phyloP scores from a whole-genome alignment of 371 early-diverging fungal genomes.

The Catenaria anguillulae region DNA sequence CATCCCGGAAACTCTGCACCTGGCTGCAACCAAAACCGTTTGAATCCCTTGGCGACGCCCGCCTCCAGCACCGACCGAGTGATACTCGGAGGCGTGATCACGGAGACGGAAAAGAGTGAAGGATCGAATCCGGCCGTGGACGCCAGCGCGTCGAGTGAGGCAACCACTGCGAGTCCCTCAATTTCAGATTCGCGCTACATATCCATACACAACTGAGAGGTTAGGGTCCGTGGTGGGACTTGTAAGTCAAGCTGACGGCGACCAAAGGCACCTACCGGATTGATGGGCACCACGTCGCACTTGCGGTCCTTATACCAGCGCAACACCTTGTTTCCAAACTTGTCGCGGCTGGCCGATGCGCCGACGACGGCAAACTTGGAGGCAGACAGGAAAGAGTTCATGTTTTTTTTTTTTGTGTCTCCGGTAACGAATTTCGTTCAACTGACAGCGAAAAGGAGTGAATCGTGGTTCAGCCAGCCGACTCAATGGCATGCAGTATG shows the following conservation, averaged over 20 bases:
- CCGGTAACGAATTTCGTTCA: too few relatives aligned
- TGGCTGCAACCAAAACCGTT: background rate
- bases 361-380: constrained; percentile 56
- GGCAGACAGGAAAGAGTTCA: constrained; percentile 17
- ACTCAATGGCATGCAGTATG: too few relatives aligned
- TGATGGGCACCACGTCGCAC: background rate
- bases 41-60: background rate
- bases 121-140: background rate
- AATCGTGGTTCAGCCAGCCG: too few relatives aligned
- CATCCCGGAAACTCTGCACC: constrained; percentile 3
- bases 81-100: background rate
- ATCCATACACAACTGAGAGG: too few relatives aligned
- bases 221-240: too few relatives aligned
- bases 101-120: background rate
- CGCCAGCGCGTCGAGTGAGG: background rate
- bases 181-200: background rate
- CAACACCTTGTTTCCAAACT: constrained; percentile 66
- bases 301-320: constrained; percentile 31
- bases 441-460: too few relatives aligned
- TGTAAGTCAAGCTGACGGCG: too few relatives aligned
- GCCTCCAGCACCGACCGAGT: background rate
- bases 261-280: too few relatives aligned
- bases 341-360: constrained; percentile 45
- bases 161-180: background rate
- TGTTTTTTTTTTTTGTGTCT: too few relatives aligned